Conservation (phyloP, 148 eudicot genomes). For the Mesembryanthemum crystallinum region DNA sequence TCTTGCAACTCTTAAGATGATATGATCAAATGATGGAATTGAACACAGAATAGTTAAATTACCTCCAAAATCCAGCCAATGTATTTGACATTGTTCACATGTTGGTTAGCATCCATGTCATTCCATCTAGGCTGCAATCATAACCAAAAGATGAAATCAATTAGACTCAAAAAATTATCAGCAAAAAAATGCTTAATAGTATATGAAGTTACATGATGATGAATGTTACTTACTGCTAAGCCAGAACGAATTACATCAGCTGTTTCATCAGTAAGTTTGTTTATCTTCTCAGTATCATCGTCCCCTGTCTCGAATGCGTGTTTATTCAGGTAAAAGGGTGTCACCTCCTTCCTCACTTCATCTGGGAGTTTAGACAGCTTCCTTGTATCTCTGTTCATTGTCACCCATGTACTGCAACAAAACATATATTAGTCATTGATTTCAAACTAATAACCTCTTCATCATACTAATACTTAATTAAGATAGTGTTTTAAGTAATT, state of each 20-base stretch:
- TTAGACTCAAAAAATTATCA: too few relatives aligned
- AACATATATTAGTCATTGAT: neutral
- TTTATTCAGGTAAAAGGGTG: constrained; percentile 58
- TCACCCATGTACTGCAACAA: constrained; percentile 74
- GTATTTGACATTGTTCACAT: constrained; percentile 84
- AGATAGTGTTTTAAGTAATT: neutral
- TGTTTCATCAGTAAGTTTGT: constrained; percentile 59
- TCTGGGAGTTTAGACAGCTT: constrained; percentile 66
- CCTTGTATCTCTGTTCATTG: constrained; percentile 88
- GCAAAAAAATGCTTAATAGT: too few relatives aligned
- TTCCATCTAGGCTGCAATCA: constrained; percentile 84
- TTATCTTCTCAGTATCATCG: constrained; percentile 46
- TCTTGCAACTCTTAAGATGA: too few relatives aligned
- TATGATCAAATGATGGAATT: too few relatives aligned
- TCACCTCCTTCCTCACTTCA: constrained; percentile 60
- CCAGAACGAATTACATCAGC: constrained; percentile 55
- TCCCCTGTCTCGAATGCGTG: constrained; percentile 37
- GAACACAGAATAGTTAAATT: too few relatives aligned
- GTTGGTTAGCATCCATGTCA: constrained; percentile 89
- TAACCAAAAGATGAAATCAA: neutral
- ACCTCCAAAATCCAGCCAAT: constrained; percentile 94
- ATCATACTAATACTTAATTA: neutral
- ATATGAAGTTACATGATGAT: too few relatives aligned
- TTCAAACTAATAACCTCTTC: neutral
- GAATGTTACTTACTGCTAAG: constrained; percentile 58